Evolutionary conservation across 495 filamentous ascomycete species (phyloP), one percentile per base, ranked within the genome.

Genomic region (Sabuloglossum arenarium): DNA sequence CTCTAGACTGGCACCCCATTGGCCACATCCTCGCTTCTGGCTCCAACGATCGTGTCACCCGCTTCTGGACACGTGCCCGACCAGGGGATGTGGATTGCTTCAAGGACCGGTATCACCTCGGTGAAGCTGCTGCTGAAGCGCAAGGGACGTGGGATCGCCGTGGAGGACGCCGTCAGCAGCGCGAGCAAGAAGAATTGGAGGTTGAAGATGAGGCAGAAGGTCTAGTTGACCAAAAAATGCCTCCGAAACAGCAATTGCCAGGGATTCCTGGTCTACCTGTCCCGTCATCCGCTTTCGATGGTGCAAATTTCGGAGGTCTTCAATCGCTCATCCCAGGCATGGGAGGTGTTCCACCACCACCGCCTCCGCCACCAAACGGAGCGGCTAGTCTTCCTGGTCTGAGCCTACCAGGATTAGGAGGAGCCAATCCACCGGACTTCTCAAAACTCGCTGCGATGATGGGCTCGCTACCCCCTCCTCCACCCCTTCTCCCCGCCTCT

Each of bases 21-120:
- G 91, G 91, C 23, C 91, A 98, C 62, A 90, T 98, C 58, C 75
- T 98, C 27, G 88, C 88, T n/a, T 94, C 91, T n/a, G 91, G 91
- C 4, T 95, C 90, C 1, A 98, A 98, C 66, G 91, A 98, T 67
- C 83, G 90, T 49, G 86, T 93, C 47, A 96, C 91, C 8, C 79
- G 90, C 32, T 98, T 98, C 71, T 98, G 91, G 91, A 85, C 87
- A 14, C 79, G 91, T 21, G 73, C 85, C 6, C 73, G 91, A 49
- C 91, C 91, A 2, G 91, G 91, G 30, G 91, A 96, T 61, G 78
- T 75, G 53, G 80, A 82, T 56, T 82, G 80, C 63, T 79, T 85
- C 71, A 86, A 84, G 62, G 91, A 97, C 66, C 78, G 86, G 45
- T 94, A 90, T 65, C 91, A 98, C 63, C 88, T 96, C 57, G 91